Evolutionary conservation across 208 protist genomes (phyloP), one percentile per base, ranked within the genome.

Genomic region (Trypanosoma brucei): DNA sequence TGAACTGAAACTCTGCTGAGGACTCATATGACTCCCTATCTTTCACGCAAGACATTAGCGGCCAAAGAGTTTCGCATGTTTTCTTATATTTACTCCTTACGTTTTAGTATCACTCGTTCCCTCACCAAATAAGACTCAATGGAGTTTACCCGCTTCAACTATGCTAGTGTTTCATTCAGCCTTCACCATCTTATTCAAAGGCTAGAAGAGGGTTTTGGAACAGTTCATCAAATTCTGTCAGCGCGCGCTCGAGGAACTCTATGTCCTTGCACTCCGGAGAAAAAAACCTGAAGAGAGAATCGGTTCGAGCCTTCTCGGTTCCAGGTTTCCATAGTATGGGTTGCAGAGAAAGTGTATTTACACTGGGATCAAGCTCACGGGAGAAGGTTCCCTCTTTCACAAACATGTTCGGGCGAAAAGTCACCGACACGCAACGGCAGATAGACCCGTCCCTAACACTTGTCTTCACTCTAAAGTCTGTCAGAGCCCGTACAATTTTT

Each of bases 271-370:
- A 61, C 9, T 73, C 68, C 9, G 31, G 2, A 9, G 56, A 49
- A 57, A 94, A 92, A 48, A 91, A 88, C 2, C 59, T 42, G 46
- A 94, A 94, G 51, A 94, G 50, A 2, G 88, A 94, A 63, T 92
- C 83, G 1, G 66, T 71, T 50, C 79, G 70, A 2, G 81, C 66
- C 31, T 74, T 70, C 50, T 92, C 83, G 0, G 81, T 87, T 31
- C 86, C 86, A 11, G 64, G 37, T 59, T 94, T 94, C 88, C 88
- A 94, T 45, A 76, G 77, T 46, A 91, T 78, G 30, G 72, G 73
- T 5, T 59, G 35, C 13, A 94, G 42, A 30, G 80, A 75, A 35
- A 75, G 37, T 14, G 88, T 94, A 9, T 83, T 68, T 38, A 82
- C 63, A 2, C 75, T 60, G 0, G 72, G 40, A 51, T 91, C 75